These are phyloP conservation scores for Excoecaria agallocha DNA, from an alignment of 345 rosid species.

Conservation along the genomic window DNA sequence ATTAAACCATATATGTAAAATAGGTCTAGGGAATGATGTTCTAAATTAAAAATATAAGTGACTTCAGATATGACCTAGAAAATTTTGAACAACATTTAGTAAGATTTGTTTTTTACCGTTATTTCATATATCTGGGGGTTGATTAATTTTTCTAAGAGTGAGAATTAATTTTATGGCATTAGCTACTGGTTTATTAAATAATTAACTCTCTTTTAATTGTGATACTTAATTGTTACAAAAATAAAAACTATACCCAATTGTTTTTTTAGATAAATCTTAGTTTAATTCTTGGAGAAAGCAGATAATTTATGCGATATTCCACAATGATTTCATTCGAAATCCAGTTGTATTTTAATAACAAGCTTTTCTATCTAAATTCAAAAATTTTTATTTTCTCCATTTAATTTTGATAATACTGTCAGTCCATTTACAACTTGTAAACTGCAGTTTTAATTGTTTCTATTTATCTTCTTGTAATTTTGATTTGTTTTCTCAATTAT, in stretches of 20 bases:
- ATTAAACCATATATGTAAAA: neutral
- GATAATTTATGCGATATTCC: neutral
- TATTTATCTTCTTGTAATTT: too few species aligned
- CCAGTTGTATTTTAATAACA: too few species aligned
- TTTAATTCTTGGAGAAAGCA: neutral
- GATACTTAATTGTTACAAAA: neutral
- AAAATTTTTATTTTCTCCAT: too few species aligned
- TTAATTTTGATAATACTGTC: too few species aligned
- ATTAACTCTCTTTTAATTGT: neutral
- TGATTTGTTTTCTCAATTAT: too few species aligned
- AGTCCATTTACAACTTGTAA: too few species aligned
- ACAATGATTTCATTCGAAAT: neutral
- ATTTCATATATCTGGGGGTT: neutral
- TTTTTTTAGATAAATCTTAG: neutral
- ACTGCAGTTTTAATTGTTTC: too few species aligned
- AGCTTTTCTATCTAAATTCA: too few species aligned
- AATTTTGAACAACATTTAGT: neutral
- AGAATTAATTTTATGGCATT: neutral
- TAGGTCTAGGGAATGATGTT: neutral
- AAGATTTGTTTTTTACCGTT: conserved; percentile 4
- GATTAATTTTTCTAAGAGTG: neutral
- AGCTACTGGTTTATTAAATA: neutral
- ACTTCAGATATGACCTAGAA: neutral
- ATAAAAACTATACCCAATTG: neutral
- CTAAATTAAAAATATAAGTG: neutral